Evolutionary conservation across 768 basidiomycete species (phyloP), one percentile per base, ranked within the genome.

Genomic region (Melanogaster broomeanus): DNA sequence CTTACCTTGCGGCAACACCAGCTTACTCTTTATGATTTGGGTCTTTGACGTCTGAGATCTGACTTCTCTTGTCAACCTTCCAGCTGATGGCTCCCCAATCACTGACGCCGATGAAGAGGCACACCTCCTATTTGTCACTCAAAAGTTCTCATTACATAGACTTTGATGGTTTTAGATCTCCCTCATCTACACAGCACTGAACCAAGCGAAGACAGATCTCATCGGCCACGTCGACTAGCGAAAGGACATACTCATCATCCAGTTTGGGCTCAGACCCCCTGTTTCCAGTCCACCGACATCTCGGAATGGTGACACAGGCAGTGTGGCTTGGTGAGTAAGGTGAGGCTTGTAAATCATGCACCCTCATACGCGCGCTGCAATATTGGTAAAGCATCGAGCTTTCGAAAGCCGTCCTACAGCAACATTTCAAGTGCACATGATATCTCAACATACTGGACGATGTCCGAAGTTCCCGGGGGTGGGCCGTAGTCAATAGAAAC

Each of bases 291-390:
- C 12, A 18, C 52, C 24, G 21, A 27, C n/a, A 33, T 43, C 39
- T 44, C 77, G 88, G 25, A 85, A 81, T 54, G 92, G 92, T 5
- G 92, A 93, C 60, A 93, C 91, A 1, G 90, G 90, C 0, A 90
- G 90, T 56, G 88, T 93, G 3, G 66, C 93, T 3, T 94, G 91
- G 91, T 81, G 80, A 68, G 87, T 88, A 40, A 92, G 90, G 90
- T 89, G 51, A 45, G 25, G 18, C 13, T 49, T 42, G 33, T 41
- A 28, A 15, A 51, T 30, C 6, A 30, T 22, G 27, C 45, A 41
- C 28, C 10, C 39, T 41, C 19, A 39, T 33, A 28, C 21, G 31
- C 34, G 48, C 21, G 28, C 19, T 21, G 33, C 45, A 48, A 59
- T 33, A 19, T 35, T 24, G 42, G 13, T 27, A 21, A 55, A 93